A percentile compares a stretch with the other conserved stretches of the same genome.
These are phyloP conservation scores for Microcos paniculata DNA, from an alignment of 345 rosid species.

Conservation along the genomic window DNA sequence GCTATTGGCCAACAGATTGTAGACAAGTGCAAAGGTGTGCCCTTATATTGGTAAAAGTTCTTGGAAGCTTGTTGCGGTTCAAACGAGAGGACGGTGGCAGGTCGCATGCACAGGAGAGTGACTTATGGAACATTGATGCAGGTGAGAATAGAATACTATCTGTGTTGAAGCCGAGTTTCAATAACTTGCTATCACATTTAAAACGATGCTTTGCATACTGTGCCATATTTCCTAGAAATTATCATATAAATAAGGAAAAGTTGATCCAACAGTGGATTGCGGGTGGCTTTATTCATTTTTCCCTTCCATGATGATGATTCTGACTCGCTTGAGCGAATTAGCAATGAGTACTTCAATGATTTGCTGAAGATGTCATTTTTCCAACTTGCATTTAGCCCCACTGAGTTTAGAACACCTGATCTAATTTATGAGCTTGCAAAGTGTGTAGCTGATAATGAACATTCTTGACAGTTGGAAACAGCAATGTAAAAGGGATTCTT, in stretches of 20 bases:
- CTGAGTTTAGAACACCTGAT: constrained; percentile 21
- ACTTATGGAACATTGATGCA: neutral
- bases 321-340: neutral
- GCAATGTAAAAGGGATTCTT: neutral
- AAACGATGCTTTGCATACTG: constrained; percentile 19
- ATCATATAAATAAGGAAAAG: constrained; percentile 13
- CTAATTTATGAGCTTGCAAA: constrained; percentile 29
- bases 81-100: constrained; percentile 3
- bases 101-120: neutral
- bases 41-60: constrained; percentile 14
- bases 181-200: constrained; percentile 14
- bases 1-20: constrained; percentile 21
- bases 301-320: neutral
- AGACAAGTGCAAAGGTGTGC: constrained; percentile 26
- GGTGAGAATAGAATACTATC: constrained; percentile 6
- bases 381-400: constrained; percentile 7
- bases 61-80: constrained; percentile 14
- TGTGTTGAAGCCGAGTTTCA: constrained; percentile 12
- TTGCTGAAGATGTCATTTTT: constrained; percentile 27
- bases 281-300: constrained; percentile 12
- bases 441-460: constrained; percentile 13
- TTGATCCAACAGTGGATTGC: constrained; percentile 21
- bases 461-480: neutral
- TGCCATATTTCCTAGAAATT: constrained; percentile 13
- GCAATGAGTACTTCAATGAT: constrained; percentile 22